Evolutionary conservation across 305 asterid genomes (phyloP).

Genomic region (Fraxinus baroniana): DNA sequence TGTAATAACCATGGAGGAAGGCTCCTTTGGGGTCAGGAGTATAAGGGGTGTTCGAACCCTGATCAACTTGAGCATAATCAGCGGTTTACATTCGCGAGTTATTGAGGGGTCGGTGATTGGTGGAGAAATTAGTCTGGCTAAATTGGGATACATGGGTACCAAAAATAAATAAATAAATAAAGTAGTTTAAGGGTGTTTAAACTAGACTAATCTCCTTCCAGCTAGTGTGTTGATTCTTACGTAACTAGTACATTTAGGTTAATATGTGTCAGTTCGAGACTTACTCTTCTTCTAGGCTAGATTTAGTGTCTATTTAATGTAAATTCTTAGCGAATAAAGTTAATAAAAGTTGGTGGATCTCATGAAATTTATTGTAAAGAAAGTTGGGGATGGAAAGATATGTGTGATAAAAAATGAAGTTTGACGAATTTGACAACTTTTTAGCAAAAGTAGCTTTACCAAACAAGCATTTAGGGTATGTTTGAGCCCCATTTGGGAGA

Average conservation of each 20-base stretch:
- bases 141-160: no score
- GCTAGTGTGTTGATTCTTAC: background rate
- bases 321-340: no score
- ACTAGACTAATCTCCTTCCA: background rate
- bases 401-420: background rate
- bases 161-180: no score
- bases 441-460: background rate
- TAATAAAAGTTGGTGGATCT: background rate
- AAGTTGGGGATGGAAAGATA: background rate
- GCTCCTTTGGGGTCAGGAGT: no score
- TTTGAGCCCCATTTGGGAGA: background rate
- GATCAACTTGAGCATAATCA: no score
- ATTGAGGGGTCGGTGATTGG: no score
- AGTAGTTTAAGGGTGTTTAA: no score
- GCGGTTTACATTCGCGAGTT: no score
- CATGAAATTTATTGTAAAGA: background rate
- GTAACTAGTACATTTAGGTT: background rate
- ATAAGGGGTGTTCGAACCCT: no score
- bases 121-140: no score
- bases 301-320: background rate
- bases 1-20: no score
- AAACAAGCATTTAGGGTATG: background rate
- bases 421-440: background rate
- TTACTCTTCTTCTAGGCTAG: background rate
- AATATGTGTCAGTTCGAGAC: background rate